Percentiles rank a stretch among this genome's conserved stretches.
Conservation (phyloP, 495 filamentous ascomycete species). For the Neurospora sp. region DNA sequence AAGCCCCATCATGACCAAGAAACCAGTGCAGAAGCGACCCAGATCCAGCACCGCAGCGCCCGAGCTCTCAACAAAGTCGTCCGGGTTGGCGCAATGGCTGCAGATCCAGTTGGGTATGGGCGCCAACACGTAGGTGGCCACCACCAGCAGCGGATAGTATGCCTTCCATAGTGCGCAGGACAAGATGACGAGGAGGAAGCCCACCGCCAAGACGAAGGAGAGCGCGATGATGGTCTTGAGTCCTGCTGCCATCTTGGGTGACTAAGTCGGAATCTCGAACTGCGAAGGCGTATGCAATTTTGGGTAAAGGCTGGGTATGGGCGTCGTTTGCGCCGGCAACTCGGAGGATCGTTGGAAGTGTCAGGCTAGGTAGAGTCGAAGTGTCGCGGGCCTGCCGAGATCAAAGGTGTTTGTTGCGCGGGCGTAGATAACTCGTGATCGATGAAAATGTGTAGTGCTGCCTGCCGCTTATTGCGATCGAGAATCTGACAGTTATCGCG, state of each 20-base stretch:
- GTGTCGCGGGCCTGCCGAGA: neutral
- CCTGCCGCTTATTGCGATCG: neutral
- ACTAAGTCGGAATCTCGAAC: neutral
- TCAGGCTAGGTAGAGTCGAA: neutral
- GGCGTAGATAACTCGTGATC: neutral
- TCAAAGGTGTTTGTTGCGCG: neutral
- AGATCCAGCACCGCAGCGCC: constrained; percentile 79
- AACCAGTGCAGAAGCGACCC: constrained; percentile 88
- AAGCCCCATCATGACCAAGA: constrained; percentile 95
- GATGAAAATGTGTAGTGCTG: neutral
- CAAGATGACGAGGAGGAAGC: constrained; percentile 97
- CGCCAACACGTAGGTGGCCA: constrained; percentile 88
- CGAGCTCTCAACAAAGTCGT: constrained; percentile 88
- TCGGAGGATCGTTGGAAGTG: neutral
- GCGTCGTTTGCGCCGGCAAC: constrained; percentile 2
- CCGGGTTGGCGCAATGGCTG: constrained; percentile 73
- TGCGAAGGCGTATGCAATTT: neutral
- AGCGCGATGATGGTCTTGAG: constrained; percentile 98
- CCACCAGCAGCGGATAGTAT: constrained; percentile 88
- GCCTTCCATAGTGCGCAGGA: constrained; percentile 88
- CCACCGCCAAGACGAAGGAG: constrained; percentile 97
- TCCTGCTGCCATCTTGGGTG: constrained; percentile 61
- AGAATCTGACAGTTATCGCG: neutral
- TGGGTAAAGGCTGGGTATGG: neutral
- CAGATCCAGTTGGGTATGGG: constrained; percentile 96